Conservation (phyloP, 148 eudicot species). For the Heliosperma pusillum region DNA sequence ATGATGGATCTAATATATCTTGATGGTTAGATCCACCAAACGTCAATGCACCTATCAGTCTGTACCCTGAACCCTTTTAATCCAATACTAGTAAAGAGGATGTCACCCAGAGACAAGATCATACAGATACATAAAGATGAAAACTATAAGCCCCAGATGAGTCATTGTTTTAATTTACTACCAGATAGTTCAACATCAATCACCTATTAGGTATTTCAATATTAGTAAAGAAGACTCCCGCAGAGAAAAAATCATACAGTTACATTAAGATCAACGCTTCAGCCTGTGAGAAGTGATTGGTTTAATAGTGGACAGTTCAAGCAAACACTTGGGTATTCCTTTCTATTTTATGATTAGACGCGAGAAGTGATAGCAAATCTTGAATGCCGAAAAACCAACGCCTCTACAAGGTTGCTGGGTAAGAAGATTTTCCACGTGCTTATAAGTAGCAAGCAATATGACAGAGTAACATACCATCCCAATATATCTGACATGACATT, state of each 20-base stretch:
- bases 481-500: background rate
- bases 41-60: background rate
- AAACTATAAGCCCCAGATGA: background rate
- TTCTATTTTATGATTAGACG: background rate
- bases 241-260: background rate
- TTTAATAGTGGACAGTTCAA: background rate
- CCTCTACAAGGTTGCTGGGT: background rate
- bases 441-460: background rate
- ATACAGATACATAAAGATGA: background rate
- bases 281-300: background rate
- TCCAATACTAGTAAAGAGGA: constrained; percentile 2
- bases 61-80: background rate
- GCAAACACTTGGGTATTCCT: background rate
- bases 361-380: background rate
- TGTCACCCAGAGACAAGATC: background rate
- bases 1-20: background rate
- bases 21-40: background rate
- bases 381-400: background rate
- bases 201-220: background rate
- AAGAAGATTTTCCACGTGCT: background rate
- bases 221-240: background rate
- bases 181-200: background rate
- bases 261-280: background rate
- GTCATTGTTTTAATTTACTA: background rate
- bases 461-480: background rate